phyloP scores from a whole-genome alignment of 2,329 filamentous ascomycete genomes.

The Penicillium concentricum region DNA sequence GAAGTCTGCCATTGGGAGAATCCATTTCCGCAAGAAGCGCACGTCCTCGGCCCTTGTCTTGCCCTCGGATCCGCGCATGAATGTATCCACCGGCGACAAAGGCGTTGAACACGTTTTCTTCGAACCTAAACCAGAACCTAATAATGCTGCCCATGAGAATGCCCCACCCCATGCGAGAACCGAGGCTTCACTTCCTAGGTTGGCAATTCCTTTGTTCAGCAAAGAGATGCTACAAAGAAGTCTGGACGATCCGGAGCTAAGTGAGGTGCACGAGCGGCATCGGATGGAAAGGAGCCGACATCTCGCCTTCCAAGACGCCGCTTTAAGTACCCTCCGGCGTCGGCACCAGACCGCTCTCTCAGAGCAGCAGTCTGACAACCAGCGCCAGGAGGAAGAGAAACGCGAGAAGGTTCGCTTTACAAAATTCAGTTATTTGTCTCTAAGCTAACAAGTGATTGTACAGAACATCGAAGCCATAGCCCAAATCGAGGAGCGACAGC shows the following conservation, averaged over 20 bases:
- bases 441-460: background rate
- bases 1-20: conserved; percentile 36
- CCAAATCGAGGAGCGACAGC: conserved; percentile 45
- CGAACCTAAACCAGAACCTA: conserved; percentile 20
- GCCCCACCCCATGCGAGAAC: conserved; percentile 1
- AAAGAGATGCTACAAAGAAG: conserved; percentile 37
- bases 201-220: conserved; percentile 39
- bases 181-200: conserved; percentile 19
- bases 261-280: conserved; percentile 33
- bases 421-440: too few species aligned
- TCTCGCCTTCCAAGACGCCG: conserved; percentile 35
- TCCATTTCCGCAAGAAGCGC: conserved; percentile 37
- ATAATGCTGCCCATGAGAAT: background rate
- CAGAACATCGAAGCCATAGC: conserved; percentile 39
- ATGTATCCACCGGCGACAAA: conserved; percentile 24
- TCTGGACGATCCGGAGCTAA: conserved; percentile 32
- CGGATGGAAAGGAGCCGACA: conserved; percentile 31
- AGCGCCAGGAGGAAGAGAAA: conserved; percentile 36
- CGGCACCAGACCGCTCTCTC: conserved; percentile 32
- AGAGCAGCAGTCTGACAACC: conserved; percentile 31
- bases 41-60: conserved; percentile 29
- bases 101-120: conserved; percentile 38
- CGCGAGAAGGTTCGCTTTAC: conserved; percentile 36
- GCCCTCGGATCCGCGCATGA: conserved; percentile 30
- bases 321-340: conserved; percentile 30